A percentile compares a stretch with the other conserved stretches of the same genome.
Conservation (phyloP, 495 filamentous ascomycete species). For the Tuber umbilicatum region DNA sequence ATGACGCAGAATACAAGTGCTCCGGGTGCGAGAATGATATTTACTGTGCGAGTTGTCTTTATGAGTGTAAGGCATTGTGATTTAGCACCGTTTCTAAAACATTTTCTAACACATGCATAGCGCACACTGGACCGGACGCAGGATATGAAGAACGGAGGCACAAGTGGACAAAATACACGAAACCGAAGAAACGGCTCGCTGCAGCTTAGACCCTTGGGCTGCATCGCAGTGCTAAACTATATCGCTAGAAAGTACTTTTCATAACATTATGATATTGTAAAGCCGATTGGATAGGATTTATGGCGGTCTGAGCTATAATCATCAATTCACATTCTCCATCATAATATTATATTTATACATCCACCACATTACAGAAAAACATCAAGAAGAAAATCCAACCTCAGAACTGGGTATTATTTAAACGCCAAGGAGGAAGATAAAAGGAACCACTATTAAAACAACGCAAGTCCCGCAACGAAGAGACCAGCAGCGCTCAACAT, state of each 20-base stretch:
- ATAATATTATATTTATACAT: neutral
- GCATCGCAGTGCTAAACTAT: neutral
- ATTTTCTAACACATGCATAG: slow-evolving; percentile 4
- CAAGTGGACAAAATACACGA: slow-evolving; percentile 41
- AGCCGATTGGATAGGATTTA: neutral
- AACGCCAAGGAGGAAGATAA: neutral
- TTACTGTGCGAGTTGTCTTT: slow-evolving; percentile 37
- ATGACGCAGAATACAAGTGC: slow-evolving; percentile 39
- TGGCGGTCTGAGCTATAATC: neutral
- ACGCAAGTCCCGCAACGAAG: neutral
- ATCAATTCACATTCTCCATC: neutral
- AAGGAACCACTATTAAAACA: slow-evolving; percentile 1
- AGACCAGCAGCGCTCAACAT: neutral
- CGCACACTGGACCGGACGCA: slow-evolving; percentile 31
- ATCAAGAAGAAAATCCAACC: neutral
- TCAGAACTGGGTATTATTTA: neutral
- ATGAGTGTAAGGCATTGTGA: slow-evolving; percentile 24
- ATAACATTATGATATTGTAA: neutral
- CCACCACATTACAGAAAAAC: neutral
- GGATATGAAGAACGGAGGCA: slow-evolving; percentile 36
- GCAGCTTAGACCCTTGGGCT: neutral
- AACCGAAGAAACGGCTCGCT: slow-evolving; percentile 20
- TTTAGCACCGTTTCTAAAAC: neutral
- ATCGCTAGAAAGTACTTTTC: neutral
- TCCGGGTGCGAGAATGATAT: slow-evolving; percentile 39